These are phyloP conservation scores for Coniosporium apollinis DNA, from an alignment of 495 filamentous ascomycete genomes.

Conservation along the genomic window DNA sequence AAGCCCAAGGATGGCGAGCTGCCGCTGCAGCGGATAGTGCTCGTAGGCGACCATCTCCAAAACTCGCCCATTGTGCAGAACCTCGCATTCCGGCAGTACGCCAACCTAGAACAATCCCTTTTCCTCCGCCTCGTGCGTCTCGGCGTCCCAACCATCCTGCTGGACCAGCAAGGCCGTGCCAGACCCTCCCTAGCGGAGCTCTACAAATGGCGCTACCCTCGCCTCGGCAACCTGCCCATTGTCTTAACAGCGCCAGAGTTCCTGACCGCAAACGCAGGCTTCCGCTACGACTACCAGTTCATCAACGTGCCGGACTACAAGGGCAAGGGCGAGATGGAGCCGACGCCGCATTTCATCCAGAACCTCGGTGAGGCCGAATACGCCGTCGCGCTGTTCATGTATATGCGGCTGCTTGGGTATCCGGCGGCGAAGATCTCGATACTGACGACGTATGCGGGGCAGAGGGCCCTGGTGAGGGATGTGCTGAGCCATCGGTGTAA, in stretches of 20 bases:
- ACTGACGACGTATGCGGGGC: conserved; percentile 87
- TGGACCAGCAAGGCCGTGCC: conserved; percentile 86
- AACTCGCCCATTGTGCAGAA: conserved; percentile 95
- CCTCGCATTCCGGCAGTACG: conserved; percentile 87
- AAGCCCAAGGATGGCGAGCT: conserved; percentile 56
- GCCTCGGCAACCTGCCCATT: conserved; percentile 61
- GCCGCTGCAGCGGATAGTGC: conserved; percentile 69
- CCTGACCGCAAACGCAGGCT: conserved; percentile 72
- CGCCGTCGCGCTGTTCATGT: conserved; percentile 85
- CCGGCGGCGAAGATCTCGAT: conserved; percentile 84
- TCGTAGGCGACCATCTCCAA: conserved; percentile 91
- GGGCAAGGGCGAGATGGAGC: conserved; percentile 72
- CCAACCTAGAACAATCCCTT: conserved; percentile 86
- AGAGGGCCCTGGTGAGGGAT: conserved; percentile 78
- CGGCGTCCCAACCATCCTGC: conserved; percentile 72
- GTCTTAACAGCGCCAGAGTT: conserved; percentile 56
- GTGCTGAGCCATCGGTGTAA: conserved; percentile 73
- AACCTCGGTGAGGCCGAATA: conserved; percentile 97
- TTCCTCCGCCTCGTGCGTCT: conserved; percentile 82
- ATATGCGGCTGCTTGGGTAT: conserved; percentile 94
- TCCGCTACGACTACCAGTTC: conserved; percentile 90
- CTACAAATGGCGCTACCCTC: conserved; percentile 85
- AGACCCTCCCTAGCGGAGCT: conserved; percentile 73
- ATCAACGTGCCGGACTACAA: conserved; percentile 94
- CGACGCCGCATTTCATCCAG: conserved; percentile 91